A percentile compares a stretch with the other conserved stretches of the same genome.
phyloP scores from a whole-genome alignment of 2,329 filamentous ascomycete species.

The Paraconiothyrium sp. region DNA sequence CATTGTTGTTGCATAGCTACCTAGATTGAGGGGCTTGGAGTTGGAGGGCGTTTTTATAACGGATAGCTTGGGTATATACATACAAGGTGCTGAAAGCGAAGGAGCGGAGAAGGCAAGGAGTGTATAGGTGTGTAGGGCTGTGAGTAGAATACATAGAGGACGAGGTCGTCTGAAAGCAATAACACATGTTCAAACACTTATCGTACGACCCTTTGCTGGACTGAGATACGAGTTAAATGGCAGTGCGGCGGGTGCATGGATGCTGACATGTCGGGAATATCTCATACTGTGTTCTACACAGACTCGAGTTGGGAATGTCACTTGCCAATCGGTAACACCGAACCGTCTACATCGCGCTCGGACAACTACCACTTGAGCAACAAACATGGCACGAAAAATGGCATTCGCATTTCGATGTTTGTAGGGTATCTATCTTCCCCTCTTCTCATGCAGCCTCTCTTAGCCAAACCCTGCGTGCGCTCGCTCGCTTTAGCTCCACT shows the following conservation, averaged over 20 bases:
- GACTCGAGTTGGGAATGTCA: no score
- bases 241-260: no score
- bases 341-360: no score
- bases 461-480: background rate
- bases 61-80: background rate
- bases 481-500: no score
- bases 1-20: slow-evolving; percentile 1
- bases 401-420: background rate
- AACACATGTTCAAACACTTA: background rate
- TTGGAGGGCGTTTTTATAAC: background rate
- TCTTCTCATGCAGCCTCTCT: background rate
- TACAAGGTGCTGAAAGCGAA: background rate
- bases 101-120: background rate
- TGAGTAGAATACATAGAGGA: background rate
- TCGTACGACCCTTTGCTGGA: no score
- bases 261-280: no score
- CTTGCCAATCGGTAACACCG: no score
- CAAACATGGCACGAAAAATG: background rate
- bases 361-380: no score
- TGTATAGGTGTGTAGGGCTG: background rate
- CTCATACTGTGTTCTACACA: no score
- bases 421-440: slow-evolving; percentile 10
- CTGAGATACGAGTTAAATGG: no score
- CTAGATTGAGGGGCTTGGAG: background rate
- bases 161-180: background rate